Conservation (phyloP, 352 stramenopile species). For the Phytophthora parvispora region DNA sequence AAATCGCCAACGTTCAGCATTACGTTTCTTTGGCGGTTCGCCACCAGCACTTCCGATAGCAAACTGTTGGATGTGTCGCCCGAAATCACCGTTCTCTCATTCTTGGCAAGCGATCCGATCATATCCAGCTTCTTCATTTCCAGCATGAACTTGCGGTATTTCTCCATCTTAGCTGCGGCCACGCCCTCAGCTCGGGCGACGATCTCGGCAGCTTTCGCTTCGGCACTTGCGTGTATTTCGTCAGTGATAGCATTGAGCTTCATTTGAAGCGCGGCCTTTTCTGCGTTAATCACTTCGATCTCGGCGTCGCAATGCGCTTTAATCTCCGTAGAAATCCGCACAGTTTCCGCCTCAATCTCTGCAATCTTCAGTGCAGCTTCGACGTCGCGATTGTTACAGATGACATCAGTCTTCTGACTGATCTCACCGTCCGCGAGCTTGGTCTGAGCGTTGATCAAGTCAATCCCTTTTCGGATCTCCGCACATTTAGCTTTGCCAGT, state of each 20-base stretch:
- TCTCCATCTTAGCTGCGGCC: slow-evolving; percentile 49
- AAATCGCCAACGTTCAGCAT: slow-evolving; percentile 55
- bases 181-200: slow-evolving; percentile 53
- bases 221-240: slow-evolving; percentile 35
- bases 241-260: slow-evolving; percentile 47
- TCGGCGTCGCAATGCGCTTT: slow-evolving; percentile 48
- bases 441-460: slow-evolving; percentile 65
- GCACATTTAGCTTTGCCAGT: slow-evolving; percentile 50
- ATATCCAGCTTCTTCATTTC: slow-evolving; percentile 63
- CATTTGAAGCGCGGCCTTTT: slow-evolving; percentile 43
- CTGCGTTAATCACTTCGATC: slow-evolving; percentile 49
- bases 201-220: slow-evolving; percentile 57
- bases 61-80: slow-evolving; percentile 62
- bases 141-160: slow-evolving; percentile 45
- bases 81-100: slow-evolving; percentile 55
- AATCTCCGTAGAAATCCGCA: slow-evolving; percentile 57
- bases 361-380: slow-evolving; percentile 54
- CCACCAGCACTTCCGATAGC: slow-evolving; percentile 65
- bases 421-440: slow-evolving; percentile 63
- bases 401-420: slow-evolving; percentile 56
- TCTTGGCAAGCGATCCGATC: slow-evolving; percentile 47
- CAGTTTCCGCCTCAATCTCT: slow-evolving; percentile 56
- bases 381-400: slow-evolving; percentile 52
- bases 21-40: slow-evolving; percentile 61
- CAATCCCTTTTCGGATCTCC: slow-evolving; percentile 56